Percentiles rank a stretch among this genome's conserved stretches.
phyloP scores from a whole-genome alignment of 495 filamentous ascomycete genomes.

The Friedmanniomyces simplex region DNA sequence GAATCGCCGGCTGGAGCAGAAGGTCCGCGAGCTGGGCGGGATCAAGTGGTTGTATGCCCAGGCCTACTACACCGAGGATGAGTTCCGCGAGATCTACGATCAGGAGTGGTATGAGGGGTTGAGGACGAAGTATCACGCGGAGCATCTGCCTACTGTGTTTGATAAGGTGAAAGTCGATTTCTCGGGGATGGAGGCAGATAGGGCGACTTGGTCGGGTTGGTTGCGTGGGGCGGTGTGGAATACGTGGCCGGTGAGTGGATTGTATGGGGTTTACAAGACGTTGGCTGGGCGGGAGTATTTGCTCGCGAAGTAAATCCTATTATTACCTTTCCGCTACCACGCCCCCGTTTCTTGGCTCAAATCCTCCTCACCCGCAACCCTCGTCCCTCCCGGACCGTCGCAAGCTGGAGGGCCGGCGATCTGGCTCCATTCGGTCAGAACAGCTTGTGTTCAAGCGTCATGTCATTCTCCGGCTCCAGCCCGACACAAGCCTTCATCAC shows the following conservation, averaged over 20 bases:
- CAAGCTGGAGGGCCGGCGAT: no score
- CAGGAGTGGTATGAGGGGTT: conserved; percentile 38
- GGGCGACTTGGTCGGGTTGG: not conserved
- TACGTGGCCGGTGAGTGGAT: conserved; percentile 12
- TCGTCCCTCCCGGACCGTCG: no score
- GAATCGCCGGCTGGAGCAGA: conserved; percentile 56
- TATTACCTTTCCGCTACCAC: no score
- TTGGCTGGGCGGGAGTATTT: conserved; percentile 15
- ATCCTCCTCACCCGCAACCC: no score
- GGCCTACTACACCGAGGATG: conserved; percentile 43
- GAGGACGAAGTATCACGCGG: conserved; percentile 41
- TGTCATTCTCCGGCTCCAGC: conserved; percentile 94
- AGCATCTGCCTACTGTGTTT: conserved; percentile 40
- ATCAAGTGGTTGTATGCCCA: conserved; percentile 52
- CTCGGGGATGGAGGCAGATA: conserved; percentile 24
- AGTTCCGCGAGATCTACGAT: conserved; percentile 48
- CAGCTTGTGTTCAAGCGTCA: conserved; percentile 99
- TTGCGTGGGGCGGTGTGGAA: not conserved
- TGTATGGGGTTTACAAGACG: conserved; percentile 12
- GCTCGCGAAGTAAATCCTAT: conserved; percentile 12
- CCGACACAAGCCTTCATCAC: conserved; percentile 98
- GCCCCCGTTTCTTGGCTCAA: no score
- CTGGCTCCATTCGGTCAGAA: no score
- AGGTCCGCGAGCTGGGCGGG: conserved; percentile 54
- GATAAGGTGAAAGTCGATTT: conserved; percentile 43